phyloP scores from a whole-genome alignment of 208 protist species.

The Crithidia sp. region DNA sequence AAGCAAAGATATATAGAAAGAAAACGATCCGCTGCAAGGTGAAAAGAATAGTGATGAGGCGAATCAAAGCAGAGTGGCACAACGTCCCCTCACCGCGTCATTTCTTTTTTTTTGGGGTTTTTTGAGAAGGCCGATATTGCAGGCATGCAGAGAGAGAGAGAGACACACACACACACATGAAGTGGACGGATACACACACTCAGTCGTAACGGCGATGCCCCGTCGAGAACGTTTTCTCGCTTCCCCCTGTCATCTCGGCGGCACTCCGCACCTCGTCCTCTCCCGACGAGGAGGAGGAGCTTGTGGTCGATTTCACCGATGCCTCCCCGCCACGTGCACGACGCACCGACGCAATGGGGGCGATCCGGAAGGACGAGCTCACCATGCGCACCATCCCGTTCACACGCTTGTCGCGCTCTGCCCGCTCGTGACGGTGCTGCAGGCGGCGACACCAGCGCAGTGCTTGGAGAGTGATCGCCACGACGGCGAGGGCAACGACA shows the following conservation, averaged over 20 bases:
- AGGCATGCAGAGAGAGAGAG: too few species aligned
- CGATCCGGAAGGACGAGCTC: not conserved
- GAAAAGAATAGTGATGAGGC: too few species aligned
- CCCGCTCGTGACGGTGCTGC: conserved; percentile 21
- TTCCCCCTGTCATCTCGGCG: too few species aligned
- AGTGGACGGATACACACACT: too few species aligned
- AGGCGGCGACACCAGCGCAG: conserved; percentile 30
- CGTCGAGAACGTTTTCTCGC: not conserved
- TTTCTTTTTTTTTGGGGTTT: too few species aligned
- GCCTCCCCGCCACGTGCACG: not conserved
- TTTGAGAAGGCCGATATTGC: too few species aligned
- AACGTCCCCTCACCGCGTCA: too few species aligned
- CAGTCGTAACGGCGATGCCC: too few species aligned
- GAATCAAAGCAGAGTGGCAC: too few species aligned
- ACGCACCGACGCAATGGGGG: not conserved
- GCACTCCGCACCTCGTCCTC: not conserved
- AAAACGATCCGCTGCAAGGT: not conserved
- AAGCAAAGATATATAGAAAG: not conserved
- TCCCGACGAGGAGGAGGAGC: not conserved
- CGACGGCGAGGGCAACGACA: conserved; percentile 2
- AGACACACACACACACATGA: too few species aligned
- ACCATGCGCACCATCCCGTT: conserved; percentile 7
- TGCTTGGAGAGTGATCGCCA: conserved; percentile 14
- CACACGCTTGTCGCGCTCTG: conserved; percentile 7
- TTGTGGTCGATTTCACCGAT: conserved; percentile 1